Percentiles rank a stretch among this genome's conserved stretches.
These are phyloP conservation scores for Pyricularia grisea DNA, from an alignment of 2,329 filamentous ascomycete genomes.

Conservation along the genomic window DNA sequence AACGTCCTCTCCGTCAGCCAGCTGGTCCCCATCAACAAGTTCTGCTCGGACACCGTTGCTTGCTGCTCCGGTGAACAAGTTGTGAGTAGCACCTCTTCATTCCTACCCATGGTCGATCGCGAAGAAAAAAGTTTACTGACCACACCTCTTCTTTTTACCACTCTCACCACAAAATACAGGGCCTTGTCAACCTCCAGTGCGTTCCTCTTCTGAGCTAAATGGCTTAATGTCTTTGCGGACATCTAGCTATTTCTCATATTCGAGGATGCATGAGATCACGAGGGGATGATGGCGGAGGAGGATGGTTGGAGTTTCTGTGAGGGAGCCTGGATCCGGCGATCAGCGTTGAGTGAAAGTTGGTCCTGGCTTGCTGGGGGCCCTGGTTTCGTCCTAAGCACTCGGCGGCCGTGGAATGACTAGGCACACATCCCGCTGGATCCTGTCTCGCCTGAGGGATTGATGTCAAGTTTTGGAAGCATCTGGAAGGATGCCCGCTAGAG, in stretches of 20 bases:
- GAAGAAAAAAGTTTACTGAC: too few species aligned
- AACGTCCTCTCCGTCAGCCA: neutral
- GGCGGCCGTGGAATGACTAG: neutral
- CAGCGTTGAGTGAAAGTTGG: neutral
- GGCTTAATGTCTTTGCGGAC: neutral
- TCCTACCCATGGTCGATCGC: too few species aligned
- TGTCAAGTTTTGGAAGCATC: neutral
- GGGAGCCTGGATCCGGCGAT: neutral
- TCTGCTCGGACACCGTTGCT: neutral
- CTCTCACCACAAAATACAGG: too few species aligned
- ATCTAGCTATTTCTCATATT: neutral
- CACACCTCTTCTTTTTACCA: too few species aligned
- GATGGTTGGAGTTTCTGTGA: neutral
- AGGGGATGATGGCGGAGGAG: neutral
- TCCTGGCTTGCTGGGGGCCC: neutral
- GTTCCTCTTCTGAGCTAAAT: too few species aligned
- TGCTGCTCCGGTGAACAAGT: neutral
- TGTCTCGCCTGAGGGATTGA: neutral
- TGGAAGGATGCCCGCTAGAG: constrained; percentile 1
- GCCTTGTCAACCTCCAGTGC: too few species aligned
- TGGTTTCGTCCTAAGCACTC: neutral
- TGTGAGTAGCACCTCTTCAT: too few species aligned
- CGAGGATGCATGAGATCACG: neutral
- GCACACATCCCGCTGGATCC: neutral
- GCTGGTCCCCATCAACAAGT: neutral